Evolutionary conservation across 1,284 basidiomycete species (phyloP).

Genomic region (Thecaphora thlaspeos): DNA sequence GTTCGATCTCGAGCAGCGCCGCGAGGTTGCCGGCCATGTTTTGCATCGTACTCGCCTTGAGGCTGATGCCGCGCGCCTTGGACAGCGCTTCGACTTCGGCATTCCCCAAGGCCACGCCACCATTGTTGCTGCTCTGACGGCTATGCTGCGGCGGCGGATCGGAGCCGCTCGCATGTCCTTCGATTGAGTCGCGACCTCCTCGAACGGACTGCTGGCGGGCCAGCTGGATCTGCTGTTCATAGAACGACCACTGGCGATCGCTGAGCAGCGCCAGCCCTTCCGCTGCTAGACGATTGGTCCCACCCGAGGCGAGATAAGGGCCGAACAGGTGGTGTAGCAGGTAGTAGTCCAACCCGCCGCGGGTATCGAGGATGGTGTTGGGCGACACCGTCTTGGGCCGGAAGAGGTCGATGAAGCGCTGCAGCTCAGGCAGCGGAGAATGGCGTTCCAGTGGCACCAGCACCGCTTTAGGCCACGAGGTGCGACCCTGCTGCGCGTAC

Average conservation of each 20-base stretch:
- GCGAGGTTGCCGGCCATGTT: conserved; percentile 34
- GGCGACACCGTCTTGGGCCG: conserved; percentile 29
- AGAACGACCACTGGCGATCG: conserved; percentile 26
- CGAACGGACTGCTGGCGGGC: conserved; percentile 12
- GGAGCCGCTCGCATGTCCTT: conserved; percentile 5
- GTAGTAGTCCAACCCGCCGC: conserved; percentile 31
- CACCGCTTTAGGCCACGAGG: conserved; percentile 25
- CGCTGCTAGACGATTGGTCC: conserved; percentile 13
- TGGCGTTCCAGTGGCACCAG: conserved; percentile 72
- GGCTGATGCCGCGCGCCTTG: conserved; percentile 19
- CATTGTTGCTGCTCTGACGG: not conserved
- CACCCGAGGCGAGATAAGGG: conserved; percentile 9
- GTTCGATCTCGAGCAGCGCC: conserved; percentile 31
- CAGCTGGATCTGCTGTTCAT: conserved; percentile 19
- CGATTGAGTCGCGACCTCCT: conserved; percentile 13
- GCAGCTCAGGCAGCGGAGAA: conserved; percentile 79
- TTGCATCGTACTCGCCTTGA: conserved; percentile 31
- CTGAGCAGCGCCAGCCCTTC: conserved; percentile 26
- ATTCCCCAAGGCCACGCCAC: conserved; percentile 5
- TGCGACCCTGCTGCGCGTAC: conserved; percentile 19
- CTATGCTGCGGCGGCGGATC: not conserved
- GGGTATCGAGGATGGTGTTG: conserved; percentile 28
- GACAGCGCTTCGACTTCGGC: conserved; percentile 13
- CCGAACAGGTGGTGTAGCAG: conserved; percentile 33
- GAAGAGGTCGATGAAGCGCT: conserved; percentile 74